These are phyloP conservation scores for Ogataea siamensis DNA, from an alignment of 805 yeast species.

Conservation along the genomic window DNA sequence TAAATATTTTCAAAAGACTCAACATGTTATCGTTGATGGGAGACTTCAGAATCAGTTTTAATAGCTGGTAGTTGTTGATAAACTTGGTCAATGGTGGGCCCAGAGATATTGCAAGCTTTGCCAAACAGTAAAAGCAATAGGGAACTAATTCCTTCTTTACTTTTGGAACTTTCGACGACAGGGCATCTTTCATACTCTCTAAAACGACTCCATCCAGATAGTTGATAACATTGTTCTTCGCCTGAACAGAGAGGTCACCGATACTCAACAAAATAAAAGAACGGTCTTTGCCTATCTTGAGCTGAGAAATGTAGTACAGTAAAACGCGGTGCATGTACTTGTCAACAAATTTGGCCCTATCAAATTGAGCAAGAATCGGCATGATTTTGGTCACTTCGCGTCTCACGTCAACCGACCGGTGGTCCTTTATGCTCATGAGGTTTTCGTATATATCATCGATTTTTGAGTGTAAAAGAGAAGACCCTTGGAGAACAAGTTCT, in stretches of 20 bases:
- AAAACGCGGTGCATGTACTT: slow-evolving; percentile 78
- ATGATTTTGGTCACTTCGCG: slow-evolving; percentile 81
- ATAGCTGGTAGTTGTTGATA: slow-evolving; percentile 68
- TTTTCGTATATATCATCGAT: slow-evolving; percentile 77
- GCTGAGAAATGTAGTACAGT: slow-evolving; percentile 70
- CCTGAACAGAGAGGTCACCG: slow-evolving; percentile 79
- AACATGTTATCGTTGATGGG: slow-evolving; percentile 83
- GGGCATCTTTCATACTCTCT: slow-evolving; percentile 77
- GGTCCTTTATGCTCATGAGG: slow-evolving; percentile 70
- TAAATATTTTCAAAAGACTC: slow-evolving; percentile 65
- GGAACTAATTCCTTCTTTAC: slow-evolving; percentile 73
- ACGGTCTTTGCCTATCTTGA: slow-evolving; percentile 71
- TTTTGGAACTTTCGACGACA: slow-evolving; percentile 58
- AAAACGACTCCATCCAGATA: slow-evolving; percentile 87
- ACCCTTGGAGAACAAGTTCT: slow-evolving; percentile 70
- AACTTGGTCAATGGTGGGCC: slow-evolving; percentile 93
- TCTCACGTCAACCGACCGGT: slow-evolving; percentile 70
- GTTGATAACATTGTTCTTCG: slow-evolving; percentile 80
- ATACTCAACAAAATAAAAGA: slow-evolving; percentile 74
- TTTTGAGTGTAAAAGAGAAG: slow-evolving; percentile 66
- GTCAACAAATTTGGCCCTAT: slow-evolving; percentile 71
- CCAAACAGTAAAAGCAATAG: slow-evolving; percentile 84
- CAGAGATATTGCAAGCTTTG: slow-evolving; percentile 81
- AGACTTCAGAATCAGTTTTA: slow-evolving; percentile 77
- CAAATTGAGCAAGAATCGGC: slow-evolving; percentile 79